Evolutionary conservation across 2,329 filamentous ascomycete genomes (phyloP), one percentile per base, ranked within the genome.

Genomic region (Trichophyton verrucosum): DNA sequence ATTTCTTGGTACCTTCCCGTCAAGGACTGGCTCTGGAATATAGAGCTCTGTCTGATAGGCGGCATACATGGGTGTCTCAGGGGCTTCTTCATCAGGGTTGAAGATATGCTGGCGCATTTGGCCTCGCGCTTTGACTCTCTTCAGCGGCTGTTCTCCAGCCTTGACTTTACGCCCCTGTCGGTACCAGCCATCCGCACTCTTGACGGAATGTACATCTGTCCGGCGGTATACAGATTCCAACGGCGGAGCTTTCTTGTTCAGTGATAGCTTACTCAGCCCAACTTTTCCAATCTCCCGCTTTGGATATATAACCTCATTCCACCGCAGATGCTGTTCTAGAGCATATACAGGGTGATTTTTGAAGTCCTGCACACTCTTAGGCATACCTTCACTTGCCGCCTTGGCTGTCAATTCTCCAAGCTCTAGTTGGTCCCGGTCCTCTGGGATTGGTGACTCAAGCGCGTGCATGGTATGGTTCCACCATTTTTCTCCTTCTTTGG

Each of bases 151-250:
- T 71, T 96, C 89, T 13, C 87, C 84, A 0, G 83, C 75, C 65
- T 84, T 89, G 6, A 99, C 83, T 64, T 91, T 86, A 27, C 90
- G 81, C 0, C 94, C 94, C 62, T 92, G 75, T 1, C 91, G 85
- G 72, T 94, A 96, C 95, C 94, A 99, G 64, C 88, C 90, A 66
- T 95, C 90, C 2, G 84, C 85, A 64, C 85, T 95, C 64, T 86
- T 83, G 1, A 90, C 90, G 3, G 84, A 69, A 59, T 89, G 85
- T 0, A 99, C 89, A 70, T 97, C 89, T 56, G 80, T 81, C 2
- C 94, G 82, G 24, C 91, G 84, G 70, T 89, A 99, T 0, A 99
- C 86, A 58, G 83, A 82, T 71, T 96, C 91, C 63, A 92, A 75
- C 0, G 77, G 68, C 49, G 78, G 76, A 68, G 64, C 82, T 74